Evolutionary conservation across 2,329 filamentous ascomycete genomes (phyloP), one percentile per base, ranked within the genome.

Genomic region (Ustulina deusta): DNA sequence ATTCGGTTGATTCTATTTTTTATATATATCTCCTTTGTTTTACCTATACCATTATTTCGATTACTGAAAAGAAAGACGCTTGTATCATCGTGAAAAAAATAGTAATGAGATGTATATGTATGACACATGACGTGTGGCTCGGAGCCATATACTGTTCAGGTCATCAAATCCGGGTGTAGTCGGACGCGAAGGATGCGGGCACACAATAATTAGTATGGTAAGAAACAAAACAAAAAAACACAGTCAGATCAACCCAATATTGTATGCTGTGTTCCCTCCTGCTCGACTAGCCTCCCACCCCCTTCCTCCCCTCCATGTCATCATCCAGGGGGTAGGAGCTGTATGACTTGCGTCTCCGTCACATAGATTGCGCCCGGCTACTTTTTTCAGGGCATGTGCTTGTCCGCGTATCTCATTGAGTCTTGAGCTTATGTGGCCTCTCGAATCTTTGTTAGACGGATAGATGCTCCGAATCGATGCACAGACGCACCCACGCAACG

Each of bases 1-100:
- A 63, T 55, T 66, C 63, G 22, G 63, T 56, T 66, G 20, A 29
- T 57, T 58, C n/a, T 38, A 10, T 52, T 27, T 17, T 27, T 51
- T 10, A 15, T 29, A 58, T 48, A 29, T 38, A 27, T 52, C 51
- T 29, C 9, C 6, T 61, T 58, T 48, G 11, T 51, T 15, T 29
- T 36, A 13, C 25, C 9, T 51, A n/a, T 51, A 2, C 13, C 29
- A 22, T 13, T 36, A 48, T 48, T 42, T 48, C 27, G 7, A 11
- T 60, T 38, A 2, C 1, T 11, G 29, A 63, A n/a, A n/a, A n/a
- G n/a, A n/a, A n/a, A 49, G 44, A 29, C 38, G 13, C 13, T 44
- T n/a, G 27, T 34, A 4, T 3, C n/a, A 17, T 40, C n/a, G 62
- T 36, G 38, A 20, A 13, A 13, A 10, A 51, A 34, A n/a, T 51